Base-by-base conservation (phyloP, 306 rosid species). In the Senna tora region DNA sequence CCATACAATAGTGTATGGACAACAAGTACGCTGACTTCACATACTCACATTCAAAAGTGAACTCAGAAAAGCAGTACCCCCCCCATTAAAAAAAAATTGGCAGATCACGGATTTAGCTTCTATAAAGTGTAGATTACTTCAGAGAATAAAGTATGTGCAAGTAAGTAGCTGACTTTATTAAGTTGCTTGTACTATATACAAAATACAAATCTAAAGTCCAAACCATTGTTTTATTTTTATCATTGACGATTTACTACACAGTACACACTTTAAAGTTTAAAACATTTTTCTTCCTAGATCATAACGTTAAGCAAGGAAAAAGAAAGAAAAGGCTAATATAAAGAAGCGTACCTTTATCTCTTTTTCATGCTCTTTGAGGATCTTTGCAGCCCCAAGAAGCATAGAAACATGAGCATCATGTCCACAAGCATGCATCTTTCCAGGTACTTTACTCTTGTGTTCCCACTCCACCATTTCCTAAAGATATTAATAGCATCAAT, bases 381-480 rank as follows among this genome's bases (percentile, higher is more conserved):
- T 81, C 83, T 76, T 91, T 30, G 96, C 96, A 53, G 96, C 97
- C 57, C 97, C 98, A n/a, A 93, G 90, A 80, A 90, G 96, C 96
- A 93, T 91, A 58, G 96, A 81, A 72, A 91, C 88, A 86, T 93
- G 98, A 52, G 92, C 93, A 82, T 93, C 98, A 66, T 93, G 97
- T 13, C 98, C 98, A 42, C 98, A 93, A 11, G 85, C 98, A 66
- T 93, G 98, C 98, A 93, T 93, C 83, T 93, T 93, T 59, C 97
- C 97, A 9, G 92, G 80, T 36, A 90, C 76, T 86, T 90, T 90
- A 71, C 98, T 90, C 78, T 89, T 87, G 79, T 90, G 96, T 74
- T 89, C 92, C 97, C 97, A 93, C 75, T 89, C 96, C 79, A 86
- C 90, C 77, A 64, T 50, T 74, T 93, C 97, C 98, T 91, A 64